phyloP scores from a whole-genome alignment of 2,329 filamentous ascomycete species.

The Aspergillus ochraceus region DNA sequence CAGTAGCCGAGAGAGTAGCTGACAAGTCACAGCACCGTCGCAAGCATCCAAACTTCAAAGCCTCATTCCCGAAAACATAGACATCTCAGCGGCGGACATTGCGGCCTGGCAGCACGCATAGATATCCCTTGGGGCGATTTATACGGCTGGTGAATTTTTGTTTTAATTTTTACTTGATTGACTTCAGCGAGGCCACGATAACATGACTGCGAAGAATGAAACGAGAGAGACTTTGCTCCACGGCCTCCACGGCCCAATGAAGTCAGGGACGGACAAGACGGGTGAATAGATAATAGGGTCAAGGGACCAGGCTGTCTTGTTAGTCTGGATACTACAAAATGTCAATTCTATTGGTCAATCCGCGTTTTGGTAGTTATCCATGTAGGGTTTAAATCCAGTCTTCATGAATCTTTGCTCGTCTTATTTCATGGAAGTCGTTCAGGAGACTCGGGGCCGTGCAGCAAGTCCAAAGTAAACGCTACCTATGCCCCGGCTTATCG shows the following conservation, averaged over 20 bases:
- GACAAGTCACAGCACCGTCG: constrained; percentile 18
- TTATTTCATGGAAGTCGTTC: no score
- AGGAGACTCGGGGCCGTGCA: no score
- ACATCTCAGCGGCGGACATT: constrained; percentile 32
- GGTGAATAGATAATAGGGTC: no score
- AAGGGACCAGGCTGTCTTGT: not conserved
- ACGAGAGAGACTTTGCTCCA: no score
- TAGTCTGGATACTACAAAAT: not conserved
- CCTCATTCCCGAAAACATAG: constrained; percentile 31
- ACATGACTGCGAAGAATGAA: not conserved
- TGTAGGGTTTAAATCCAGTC: no score
- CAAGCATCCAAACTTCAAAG: constrained; percentile 26
- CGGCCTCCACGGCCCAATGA: no score
- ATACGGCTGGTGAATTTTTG: not conserved
- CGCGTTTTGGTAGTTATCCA: not conserved
- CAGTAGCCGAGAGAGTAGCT: constrained; percentile 7
- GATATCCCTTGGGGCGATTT: not conserved
- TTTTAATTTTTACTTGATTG: not conserved
- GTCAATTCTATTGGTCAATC: not conserved
- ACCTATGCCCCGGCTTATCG: no score
- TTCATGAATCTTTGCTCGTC: no score
- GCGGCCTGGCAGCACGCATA: constrained; percentile 27
- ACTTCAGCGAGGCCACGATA: not conserved
- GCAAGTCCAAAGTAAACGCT: no score
- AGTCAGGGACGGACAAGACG: no score